Base-by-base conservation (phyloP, 345 rosid species). In the Ailanthus altissimus region DNA sequence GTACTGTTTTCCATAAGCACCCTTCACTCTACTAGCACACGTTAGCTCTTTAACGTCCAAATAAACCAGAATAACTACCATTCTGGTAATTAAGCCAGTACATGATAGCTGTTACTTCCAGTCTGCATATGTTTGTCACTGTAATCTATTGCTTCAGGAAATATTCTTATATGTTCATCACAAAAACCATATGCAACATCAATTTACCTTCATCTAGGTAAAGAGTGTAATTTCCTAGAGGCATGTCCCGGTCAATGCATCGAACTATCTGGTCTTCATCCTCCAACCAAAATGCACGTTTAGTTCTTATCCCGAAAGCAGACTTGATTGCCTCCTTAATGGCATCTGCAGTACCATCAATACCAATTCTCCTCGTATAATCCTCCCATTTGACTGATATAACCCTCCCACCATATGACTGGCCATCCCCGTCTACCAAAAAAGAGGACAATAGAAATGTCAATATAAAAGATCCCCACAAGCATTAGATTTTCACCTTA, bases 281-380 rank as follows among this genome's bases (percentile, higher is more conserved):
- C 86, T 97, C 98, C 85, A 97, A 80, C 97, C 97, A 97, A 84
- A 97, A 97, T 45, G 97, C 98, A 14, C 98, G 90, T 73, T 85
- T 89, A 2, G 96, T 94, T 85, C 98, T 87, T 75, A 96, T 79
- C 71, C 99, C 84, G 77, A 97, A 94, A 75, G 97, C 91, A 45
- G 91, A 91, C 79, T 84, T 93, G 79, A 93, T 88, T 16, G 97
- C 91, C 76, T 93, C 97, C 85, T 89, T 93, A 81, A 96, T 92
- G 77, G 98, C 93, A 83, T 96, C 99, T 4, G 95, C 58, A 3
- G 86, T 79, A 64, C 97, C 97, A 82, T 96, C 99, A 67, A 96
- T 76, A 18, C 98, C 99, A 45, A 96, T 88, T 89, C 97, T 90
- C 82, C 97, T 86, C 1, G 94, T 90, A 81, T 92, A 96, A 77